phyloP scores from a whole-genome alignment of 495 filamentous ascomycete species.

The Thozetella sp. region DNA sequence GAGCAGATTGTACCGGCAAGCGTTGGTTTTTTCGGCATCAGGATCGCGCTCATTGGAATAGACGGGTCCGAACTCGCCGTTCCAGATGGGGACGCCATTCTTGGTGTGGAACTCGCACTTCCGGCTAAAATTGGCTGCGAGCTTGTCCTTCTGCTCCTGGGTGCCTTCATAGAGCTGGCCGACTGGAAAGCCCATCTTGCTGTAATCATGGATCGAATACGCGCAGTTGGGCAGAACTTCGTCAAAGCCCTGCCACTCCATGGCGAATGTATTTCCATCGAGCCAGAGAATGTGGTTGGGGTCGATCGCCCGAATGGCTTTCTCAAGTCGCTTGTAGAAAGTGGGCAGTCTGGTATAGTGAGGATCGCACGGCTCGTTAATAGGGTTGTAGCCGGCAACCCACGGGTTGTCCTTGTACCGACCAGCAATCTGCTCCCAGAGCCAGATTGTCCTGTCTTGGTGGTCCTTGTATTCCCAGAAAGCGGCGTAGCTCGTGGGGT shows the following conservation, averaged over 20 bases:
- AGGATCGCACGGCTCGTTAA: constrained; percentile 63
- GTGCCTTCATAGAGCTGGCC: background rate
- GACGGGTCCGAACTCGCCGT: background rate
- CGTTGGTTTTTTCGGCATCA: background rate
- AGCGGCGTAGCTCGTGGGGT: constrained; percentile 45
- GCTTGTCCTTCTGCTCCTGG: background rate
- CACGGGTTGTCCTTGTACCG: constrained; percentile 50
- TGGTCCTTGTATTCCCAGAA: constrained; percentile 64
- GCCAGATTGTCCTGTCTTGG: constrained; percentile 57
- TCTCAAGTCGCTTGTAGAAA: constrained; percentile 57
- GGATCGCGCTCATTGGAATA: background rate
- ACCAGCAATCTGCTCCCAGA: constrained; percentile 57
- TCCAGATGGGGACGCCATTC: background rate
- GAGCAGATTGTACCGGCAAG: background rate
- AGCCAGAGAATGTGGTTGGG: constrained; percentile 62
- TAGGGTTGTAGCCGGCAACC: constrained; percentile 64
- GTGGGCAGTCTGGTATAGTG: constrained; percentile 48
- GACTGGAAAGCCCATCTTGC: background rate
- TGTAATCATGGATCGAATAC: background rate
- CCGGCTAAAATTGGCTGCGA: background rate
- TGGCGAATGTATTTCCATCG: constrained; percentile 63
- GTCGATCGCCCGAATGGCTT: constrained; percentile 56
- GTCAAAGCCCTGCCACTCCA: constrained; percentile 36
- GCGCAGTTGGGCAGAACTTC: background rate
- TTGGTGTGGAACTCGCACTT: background rate